These are phyloP conservation scores for Suillus spraguei DNA, from an alignment of 768 basidiomycete species.

Conservation along the genomic window DNA sequence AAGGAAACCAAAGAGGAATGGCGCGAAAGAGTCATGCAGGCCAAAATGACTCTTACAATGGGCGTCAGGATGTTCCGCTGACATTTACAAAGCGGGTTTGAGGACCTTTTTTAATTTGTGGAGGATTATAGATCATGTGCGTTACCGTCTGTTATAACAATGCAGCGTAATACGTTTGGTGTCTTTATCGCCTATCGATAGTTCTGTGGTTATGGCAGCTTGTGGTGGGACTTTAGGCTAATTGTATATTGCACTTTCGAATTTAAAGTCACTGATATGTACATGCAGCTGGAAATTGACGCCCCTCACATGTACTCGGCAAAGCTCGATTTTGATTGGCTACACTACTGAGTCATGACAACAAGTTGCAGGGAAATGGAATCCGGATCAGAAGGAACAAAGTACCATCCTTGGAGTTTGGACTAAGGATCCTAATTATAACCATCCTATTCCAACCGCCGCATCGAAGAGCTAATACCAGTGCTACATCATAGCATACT, in stretches of 20 bases:
- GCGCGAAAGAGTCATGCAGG: constrained; percentile 26
- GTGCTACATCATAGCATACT: too few relatives aligned
- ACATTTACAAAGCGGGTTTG: constrained; percentile 22
- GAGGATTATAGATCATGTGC: not conserved
- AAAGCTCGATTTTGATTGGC: too few relatives aligned
- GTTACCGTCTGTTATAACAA: not conserved
- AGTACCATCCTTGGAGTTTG: too few relatives aligned
- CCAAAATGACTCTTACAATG: constrained; percentile 18
- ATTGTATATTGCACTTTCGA: too few relatives aligned
- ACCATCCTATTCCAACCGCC: not conserved
- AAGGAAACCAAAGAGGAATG: constrained; percentile 25
- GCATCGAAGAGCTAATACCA: too few relatives aligned
- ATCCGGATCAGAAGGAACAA: too few relatives aligned
- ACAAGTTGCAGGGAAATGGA: too few relatives aligned
- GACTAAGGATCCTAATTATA: not conserved
- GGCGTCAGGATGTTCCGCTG: constrained; percentile 26
- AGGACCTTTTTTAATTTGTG: not conserved
- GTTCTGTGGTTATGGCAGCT: not conserved
- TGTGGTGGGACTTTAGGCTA: too few relatives aligned
- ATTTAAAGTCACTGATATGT: too few relatives aligned
- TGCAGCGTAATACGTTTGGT: not conserved
- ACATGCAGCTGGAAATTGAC: too few relatives aligned
- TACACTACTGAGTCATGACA: too few relatives aligned
- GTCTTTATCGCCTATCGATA: not conserved
- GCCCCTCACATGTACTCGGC: too few relatives aligned